A percentile compares a stretch with the other conserved stretches of the same genome.
phyloP scores from a whole-genome alignment of 768 basidiomycete species.

The Pulveroboletus ravenelii region DNA sequence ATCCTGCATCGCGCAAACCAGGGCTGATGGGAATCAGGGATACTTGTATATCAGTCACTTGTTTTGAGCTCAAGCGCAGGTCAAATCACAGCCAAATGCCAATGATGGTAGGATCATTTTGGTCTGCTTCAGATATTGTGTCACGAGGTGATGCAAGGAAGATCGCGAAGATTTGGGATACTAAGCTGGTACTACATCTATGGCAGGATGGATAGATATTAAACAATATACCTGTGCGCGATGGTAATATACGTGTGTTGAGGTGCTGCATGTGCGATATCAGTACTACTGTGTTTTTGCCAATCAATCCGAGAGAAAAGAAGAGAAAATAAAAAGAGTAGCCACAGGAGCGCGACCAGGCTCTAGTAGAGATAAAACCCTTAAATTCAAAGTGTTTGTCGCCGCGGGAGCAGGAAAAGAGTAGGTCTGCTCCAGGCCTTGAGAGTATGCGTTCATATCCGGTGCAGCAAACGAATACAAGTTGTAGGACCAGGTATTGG shows the following conservation, averaged over 20 bases:
- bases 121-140: not conserved
- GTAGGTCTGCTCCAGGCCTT: not conserved
- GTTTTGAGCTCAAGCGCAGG: too few species aligned
- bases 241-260: not conserved
- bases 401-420: not conserved
- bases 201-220: not conserved
- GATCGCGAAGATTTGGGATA: not conserved
- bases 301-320: not conserved
- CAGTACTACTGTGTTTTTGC: not conserved
- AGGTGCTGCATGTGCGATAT: not conserved
- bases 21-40: too few species aligned
- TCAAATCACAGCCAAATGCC: not conserved
- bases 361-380: not conserved
- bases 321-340: not conserved
- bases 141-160: not conserved
- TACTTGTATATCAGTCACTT: too few species aligned
- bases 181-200: not conserved
- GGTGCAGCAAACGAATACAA: not conserved
- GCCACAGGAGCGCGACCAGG: not conserved
- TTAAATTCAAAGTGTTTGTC: not conserved
- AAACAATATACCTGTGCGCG: not conserved
- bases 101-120: not conserved
- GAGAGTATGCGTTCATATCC: not conserved
- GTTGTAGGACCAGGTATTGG: not conserved
- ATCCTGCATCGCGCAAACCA: not conserved